A percentile compares a stretch with the other conserved stretches of the same genome.
These are phyloP conservation scores for Cordyceps cateniannulata DNA, from an alignment of 2,329 filamentous ascomycete genomes.

Conservation along the genomic window DNA sequence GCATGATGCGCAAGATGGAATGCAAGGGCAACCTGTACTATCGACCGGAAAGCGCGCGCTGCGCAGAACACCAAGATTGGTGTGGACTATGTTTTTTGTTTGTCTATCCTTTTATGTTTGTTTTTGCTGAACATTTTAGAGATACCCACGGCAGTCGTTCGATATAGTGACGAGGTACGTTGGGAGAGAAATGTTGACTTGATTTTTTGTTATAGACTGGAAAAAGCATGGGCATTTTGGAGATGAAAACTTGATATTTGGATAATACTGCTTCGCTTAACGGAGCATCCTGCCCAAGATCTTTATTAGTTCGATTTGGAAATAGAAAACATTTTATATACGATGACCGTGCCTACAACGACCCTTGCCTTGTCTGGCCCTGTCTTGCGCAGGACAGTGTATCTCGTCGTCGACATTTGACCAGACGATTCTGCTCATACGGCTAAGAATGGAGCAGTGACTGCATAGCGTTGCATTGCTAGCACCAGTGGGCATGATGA, in stretches of 20 bases:
- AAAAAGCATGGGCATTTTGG: neutral
- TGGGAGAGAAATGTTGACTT: slow-evolving; percentile 6
- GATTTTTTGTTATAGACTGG: slow-evolving; percentile 12
- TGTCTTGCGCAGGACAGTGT: neutral
- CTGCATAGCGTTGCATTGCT: neutral
- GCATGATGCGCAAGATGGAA: slow-evolving; percentile 12
- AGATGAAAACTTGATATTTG: neutral
- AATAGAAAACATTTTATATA: neutral
- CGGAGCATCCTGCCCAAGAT: neutral
- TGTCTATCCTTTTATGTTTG: slow-evolving; percentile 16
- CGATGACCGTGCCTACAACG: neutral
- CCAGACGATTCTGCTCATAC: neutral
- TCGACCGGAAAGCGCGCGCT: slow-evolving; percentile 15
- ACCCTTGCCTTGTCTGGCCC: neutral
- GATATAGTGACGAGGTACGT: slow-evolving; percentile 1
- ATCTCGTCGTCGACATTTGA: no score
- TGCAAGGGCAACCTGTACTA: slow-evolving; percentile 26
- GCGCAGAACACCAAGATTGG: slow-evolving; percentile 5
- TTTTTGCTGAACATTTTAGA: slow-evolving; percentile 25
- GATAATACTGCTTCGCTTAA: slow-evolving; percentile 9
- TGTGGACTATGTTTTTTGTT: slow-evolving; percentile 7
- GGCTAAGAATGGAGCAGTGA: slow-evolving; percentile 3
- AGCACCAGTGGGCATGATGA: neutral
- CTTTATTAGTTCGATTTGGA: neutral
- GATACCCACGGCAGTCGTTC: slow-evolving; percentile 24